phyloP scores from a whole-genome alignment of 441 rosid genomes.

The Sinapis alba region DNA sequence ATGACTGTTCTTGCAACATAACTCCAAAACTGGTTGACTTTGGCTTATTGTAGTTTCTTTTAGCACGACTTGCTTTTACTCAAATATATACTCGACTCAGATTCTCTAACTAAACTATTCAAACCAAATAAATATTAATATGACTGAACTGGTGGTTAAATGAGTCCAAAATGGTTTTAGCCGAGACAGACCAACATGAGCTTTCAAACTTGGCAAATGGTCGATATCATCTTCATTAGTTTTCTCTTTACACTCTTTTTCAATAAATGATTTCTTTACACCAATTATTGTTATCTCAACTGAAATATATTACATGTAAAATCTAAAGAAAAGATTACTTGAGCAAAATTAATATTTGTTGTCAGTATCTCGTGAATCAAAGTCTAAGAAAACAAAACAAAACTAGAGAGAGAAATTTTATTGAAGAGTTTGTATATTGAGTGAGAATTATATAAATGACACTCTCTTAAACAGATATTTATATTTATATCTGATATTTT shows the following conservation, averaged over 20 bases:
- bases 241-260: background rate
- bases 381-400: too few species aligned
- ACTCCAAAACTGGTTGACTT: conserved; percentile 31
- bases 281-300: too few species aligned
- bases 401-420: too few species aligned
- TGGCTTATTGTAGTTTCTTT: background rate
- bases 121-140: background rate
- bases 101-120: background rate
- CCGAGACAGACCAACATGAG: background rate
- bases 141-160: conserved; percentile 5
- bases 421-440: too few species aligned
- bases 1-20: conserved; percentile 4
- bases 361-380: too few species aligned
- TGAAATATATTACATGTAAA: too few species aligned
- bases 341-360: too few species aligned
- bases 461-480: too few species aligned
- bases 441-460: too few species aligned
- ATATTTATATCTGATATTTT: too few species aligned
- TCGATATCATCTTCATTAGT: background rate
- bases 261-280: background rate
- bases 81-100: background rate
- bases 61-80: conserved; percentile 19
- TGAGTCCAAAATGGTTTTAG: background rate
- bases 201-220: background rate
- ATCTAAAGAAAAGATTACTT: too few species aligned